Evolutionary conservation across 177 flowering plant species (phyloP).

Genomic region (Telopea speciosissima): DNA sequence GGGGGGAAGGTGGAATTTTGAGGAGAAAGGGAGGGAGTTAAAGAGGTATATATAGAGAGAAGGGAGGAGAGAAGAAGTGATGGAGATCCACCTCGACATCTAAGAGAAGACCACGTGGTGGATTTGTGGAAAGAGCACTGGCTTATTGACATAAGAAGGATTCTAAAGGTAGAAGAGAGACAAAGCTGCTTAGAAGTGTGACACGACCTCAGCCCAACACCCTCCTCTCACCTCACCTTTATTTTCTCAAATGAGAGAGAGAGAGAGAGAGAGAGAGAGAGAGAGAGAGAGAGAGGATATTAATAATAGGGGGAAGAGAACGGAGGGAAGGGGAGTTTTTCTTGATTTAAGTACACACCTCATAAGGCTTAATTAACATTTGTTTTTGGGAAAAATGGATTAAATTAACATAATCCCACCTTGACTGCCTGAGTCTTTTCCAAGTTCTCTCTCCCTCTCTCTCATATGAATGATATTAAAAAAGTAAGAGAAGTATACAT

Average conservation of each 20-base stretch:
- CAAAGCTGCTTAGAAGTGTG: slow-evolving; percentile 16
- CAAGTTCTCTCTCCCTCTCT: too few species aligned
- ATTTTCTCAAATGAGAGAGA: slow-evolving; percentile 1
- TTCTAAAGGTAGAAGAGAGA: slow-evolving; percentile 13
- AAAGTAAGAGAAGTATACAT: too few species aligned
- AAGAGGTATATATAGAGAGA: slow-evolving; percentile 25
- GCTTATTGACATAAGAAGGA: slow-evolving; percentile 16
- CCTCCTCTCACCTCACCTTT: too few species aligned
- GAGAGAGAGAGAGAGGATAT: background rate
- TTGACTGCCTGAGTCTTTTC: too few species aligned
- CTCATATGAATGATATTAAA: too few species aligned
- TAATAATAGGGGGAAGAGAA: background rate
- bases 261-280: slow-evolving; percentile 3
- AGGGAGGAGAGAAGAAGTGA: slow-evolving; percentile 1
- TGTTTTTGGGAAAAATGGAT: too few species aligned
- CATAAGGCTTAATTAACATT: too few species aligned
- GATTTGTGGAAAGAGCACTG: slow-evolving; percentile 42
- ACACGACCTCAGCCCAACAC: slow-evolving; percentile 8
- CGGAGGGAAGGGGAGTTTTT: too few species aligned
- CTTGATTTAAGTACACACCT: too few species aligned
- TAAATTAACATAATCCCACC: too few species aligned
- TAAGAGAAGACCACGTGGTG: slow-evolving; percentile 59
- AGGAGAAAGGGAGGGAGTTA: slow-evolving; percentile 24
- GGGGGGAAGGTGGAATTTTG: slow-evolving; percentile 11
- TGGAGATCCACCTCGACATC: slow-evolving; percentile 48